Evolutionary conservation across 768 basidiomycete genomes (phyloP).

Genomic region (Multifurca ochricompacta): DNA sequence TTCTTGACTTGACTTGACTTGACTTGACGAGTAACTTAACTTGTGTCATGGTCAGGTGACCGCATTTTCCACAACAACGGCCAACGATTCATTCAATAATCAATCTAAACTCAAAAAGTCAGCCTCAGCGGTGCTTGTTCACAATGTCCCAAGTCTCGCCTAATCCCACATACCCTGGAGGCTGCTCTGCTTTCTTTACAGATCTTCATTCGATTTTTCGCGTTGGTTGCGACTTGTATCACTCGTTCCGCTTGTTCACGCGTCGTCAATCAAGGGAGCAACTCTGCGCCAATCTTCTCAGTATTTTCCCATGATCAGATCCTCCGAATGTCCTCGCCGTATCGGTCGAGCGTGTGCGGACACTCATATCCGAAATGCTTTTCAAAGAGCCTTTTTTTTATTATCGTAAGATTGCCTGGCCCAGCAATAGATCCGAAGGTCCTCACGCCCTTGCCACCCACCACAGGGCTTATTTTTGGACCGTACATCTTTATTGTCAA

Average conservation of each 20-base stretch:
- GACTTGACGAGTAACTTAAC: no score
- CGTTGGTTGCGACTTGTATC: slow-evolving; percentile 18
- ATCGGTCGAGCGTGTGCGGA: slow-evolving; percentile 13
- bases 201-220: slow-evolving; percentile 18
- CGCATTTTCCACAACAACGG: no score
- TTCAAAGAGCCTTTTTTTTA: slow-evolving; percentile 15
- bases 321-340: slow-evolving; percentile 9
- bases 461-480: neutral
- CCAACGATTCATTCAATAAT: neutral
- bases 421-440: neutral
- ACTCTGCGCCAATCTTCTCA: slow-evolving; percentile 13
- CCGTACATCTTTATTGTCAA: neutral
- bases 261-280: slow-evolving; percentile 4
- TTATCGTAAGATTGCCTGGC: slow-evolving; percentile 7
- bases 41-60: slow-evolving; percentile 14
- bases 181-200: slow-evolving; percentile 15
- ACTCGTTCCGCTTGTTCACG: slow-evolving; percentile 13
- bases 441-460: neutral
- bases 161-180: slow-evolving; percentile 13
- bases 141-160: slow-evolving; percentile 2
- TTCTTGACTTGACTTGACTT: neutral
- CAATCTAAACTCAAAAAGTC: neutral
- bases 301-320: slow-evolving; percentile 3
- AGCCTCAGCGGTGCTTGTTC: slow-evolving; percentile 7
- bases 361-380: slow-evolving; percentile 11